Percentiles rank a stretch among this genome's conserved stretches.
phyloP scores from a whole-genome alignment of 208 protist genomes.

The Crithidia expoeki region DNA sequence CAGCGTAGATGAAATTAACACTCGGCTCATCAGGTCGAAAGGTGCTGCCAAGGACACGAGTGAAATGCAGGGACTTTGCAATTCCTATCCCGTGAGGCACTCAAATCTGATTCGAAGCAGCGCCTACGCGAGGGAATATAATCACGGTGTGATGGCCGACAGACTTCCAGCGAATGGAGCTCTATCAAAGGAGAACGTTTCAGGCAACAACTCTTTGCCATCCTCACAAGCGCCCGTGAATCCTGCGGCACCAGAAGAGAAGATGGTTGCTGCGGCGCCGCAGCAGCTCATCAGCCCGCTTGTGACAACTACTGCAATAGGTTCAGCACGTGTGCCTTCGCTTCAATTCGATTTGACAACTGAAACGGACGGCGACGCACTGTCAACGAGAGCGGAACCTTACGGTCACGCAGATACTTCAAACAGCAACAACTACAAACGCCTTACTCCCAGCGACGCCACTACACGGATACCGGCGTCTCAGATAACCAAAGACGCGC shows the following conservation, averaged over 20 bases:
- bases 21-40: neutral
- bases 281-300: neutral
- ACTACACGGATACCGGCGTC: no score
- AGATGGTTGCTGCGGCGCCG: neutral
- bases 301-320: neutral
- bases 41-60: neutral
- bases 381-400: neutral
- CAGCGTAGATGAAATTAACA: neutral
- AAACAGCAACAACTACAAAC: no score
- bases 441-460: no score
- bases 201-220: no score
- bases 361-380: neutral
- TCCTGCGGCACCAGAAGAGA: no score
- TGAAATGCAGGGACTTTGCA: neutral
- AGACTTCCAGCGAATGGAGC: no score
- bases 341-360: neutral
- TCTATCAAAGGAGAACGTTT: no score
- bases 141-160: no score
- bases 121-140: no score
- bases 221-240: no score
- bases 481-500: no score
- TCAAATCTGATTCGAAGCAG: no score
- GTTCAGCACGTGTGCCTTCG: neutral
- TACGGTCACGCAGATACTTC: neutral
- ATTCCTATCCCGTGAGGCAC: neutral